Percentiles rank a stretch among this genome's conserved stretches.
These are phyloP conservation scores for Lactuca sativa DNA, from an alignment of 129 eudicot genomes.

Conservation along the genomic window DNA sequence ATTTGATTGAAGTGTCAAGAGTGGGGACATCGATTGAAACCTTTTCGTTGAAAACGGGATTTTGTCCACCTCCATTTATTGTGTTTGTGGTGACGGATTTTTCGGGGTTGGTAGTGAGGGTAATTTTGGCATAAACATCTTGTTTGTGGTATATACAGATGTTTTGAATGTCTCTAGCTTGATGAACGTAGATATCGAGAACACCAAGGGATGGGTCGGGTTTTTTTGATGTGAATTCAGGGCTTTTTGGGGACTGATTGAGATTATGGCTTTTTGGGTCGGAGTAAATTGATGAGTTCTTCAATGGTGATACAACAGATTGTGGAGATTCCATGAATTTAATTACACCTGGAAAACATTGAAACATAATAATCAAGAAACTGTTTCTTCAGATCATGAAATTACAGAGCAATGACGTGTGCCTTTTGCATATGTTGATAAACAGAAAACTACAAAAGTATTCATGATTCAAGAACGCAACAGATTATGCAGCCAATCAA, in stretches of 20 bases:
- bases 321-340: conserved; percentile 90
- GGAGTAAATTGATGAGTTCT: conserved; percentile 39
- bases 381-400: not conserved
- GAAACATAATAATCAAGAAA: not conserved
- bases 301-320: conserved; percentile 92
- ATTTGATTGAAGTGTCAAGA: conserved; percentile 66
- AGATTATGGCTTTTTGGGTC: conserved; percentile 60
- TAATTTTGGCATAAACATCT: conserved; percentile 93
- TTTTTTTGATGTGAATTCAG: conserved; percentile 39
- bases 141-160: conserved; percentile 97
- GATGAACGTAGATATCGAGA: conserved; percentile 80
- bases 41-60: conserved; percentile 78
- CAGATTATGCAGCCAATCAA: conserved; percentile 3
- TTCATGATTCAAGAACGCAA: not conserved
- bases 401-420: not conserved
- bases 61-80: conserved; percentile 91
- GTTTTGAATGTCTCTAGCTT: conserved; percentile 93
- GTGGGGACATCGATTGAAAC: conserved; percentile 51
- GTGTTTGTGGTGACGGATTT: conserved; percentile 69
- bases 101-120: conserved; percentile 78
- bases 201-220: conserved; percentile 51
- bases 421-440: not conserved
- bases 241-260: conserved; percentile 35
- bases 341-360: conserved; percentile 43
- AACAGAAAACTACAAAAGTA: not conserved